Evolutionary conservation across 1,139 yeast genomes (phyloP).

Genomic region (Yamadazyma atlantica): DNA sequence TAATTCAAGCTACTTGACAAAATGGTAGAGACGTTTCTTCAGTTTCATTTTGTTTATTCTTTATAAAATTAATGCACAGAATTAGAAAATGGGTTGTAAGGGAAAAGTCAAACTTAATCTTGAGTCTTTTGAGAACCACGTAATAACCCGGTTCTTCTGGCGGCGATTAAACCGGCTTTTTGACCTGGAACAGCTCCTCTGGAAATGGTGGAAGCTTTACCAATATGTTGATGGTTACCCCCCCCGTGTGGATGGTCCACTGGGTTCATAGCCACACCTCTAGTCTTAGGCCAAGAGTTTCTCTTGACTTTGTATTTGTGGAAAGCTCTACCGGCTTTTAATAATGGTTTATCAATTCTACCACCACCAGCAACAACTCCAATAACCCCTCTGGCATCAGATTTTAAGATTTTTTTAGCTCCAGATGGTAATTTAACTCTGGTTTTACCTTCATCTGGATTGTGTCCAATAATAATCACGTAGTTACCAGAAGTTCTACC

Average conservation of each 20-base stretch:
- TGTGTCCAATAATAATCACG: constrained; percentile 98
- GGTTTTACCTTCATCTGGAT: constrained; percentile 98
- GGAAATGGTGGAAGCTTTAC: constrained; percentile 98
- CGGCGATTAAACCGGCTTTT: constrained; percentile 99
- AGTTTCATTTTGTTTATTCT: constrained; percentile 2
- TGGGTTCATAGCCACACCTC: constrained; percentile 99
- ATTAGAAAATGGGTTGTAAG: constrained; percentile 10
- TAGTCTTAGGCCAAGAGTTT: constrained; percentile 99
- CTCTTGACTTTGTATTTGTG: constrained; percentile 98
- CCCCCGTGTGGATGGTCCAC: constrained; percentile 99
- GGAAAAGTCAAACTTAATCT: no score
- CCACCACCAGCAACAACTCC: constrained; percentile 99
- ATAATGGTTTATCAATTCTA: constrained; percentile 98
- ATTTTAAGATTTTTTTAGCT: constrained; percentile 93
- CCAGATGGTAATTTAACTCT: constrained; percentile 99
- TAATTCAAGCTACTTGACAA: no score
- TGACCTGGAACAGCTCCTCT: constrained; percentile 99
- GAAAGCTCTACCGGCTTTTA: constrained; percentile 99
- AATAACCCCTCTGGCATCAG: constrained; percentile 98
- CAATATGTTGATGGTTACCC: constrained; percentile 99
- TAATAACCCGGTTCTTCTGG: constrained; percentile 99
- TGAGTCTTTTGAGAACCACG: constrained; percentile 99
- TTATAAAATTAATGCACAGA: constrained; percentile 14
- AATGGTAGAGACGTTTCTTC: no score
- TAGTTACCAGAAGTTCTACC: constrained; percentile 99